These are phyloP conservation scores for Blastomyces gilchristii DNA, from an alignment of 2,329 filamentous ascomycete species.

Conservation along the genomic window DNA sequence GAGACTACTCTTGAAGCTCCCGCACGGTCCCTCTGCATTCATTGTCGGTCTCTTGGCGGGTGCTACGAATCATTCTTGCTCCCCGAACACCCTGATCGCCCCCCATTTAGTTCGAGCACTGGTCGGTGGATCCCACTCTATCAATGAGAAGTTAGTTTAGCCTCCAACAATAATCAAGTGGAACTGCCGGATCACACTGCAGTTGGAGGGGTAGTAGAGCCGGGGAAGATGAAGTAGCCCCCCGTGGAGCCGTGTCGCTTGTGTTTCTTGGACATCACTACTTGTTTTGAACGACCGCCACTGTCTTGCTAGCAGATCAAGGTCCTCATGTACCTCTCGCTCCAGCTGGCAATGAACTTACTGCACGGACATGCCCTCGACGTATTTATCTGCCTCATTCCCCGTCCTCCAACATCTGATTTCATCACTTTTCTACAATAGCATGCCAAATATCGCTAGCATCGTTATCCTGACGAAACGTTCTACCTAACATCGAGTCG, in stretches of 20 bases:
- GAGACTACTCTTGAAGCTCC: not conserved
- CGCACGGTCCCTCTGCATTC: conserved; percentile 5
- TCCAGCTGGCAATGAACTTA: not conserved
- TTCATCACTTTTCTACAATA: not conserved
- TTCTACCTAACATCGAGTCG: not conserved
- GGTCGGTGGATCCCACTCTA: not conserved
- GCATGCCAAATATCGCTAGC: not conserved
- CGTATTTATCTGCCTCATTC: not conserved
- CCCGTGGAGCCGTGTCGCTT: conserved; percentile 1
- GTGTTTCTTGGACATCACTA: not conserved
- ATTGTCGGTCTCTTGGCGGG: conserved; percentile 1
- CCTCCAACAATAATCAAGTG: not conserved
- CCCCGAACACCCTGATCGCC: not conserved
- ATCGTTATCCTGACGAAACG: not conserved
- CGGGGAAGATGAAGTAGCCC: conserved; percentile 1
- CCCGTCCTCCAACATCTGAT: not conserved
- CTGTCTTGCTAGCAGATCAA: conserved; percentile 1
- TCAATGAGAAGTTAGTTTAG: not conserved
- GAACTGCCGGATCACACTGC: conserved; percentile 2
- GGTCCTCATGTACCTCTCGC: not conserved
- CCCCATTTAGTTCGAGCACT: not conserved
- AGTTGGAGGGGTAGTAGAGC: conserved; percentile 3
- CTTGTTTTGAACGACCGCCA: conserved; percentile 2
- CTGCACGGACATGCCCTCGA: not conserved
- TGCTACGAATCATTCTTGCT: not conserved